phyloP scores from a whole-genome alignment of 768 basidiomycete genomes.

The Tricholomella constricta region DNA sequence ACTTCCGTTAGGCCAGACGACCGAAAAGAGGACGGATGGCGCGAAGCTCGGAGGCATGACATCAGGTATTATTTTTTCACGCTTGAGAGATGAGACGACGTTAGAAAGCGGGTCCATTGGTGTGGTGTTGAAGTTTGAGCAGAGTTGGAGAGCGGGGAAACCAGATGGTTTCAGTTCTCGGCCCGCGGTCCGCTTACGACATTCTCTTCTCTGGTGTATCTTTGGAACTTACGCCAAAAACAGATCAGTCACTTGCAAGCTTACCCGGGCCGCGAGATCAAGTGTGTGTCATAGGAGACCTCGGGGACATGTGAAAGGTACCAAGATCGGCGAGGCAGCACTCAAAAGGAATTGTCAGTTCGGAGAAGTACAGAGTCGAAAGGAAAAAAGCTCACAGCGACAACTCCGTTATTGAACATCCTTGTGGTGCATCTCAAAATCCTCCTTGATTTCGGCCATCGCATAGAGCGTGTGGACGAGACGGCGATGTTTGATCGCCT shows the following conservation, averaged over 20 bases:
- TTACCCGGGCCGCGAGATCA: too few relatives aligned
- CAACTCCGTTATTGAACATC: not conserved
- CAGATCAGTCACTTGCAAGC: too few relatives aligned
- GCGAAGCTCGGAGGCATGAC: constrained; percentile 40
- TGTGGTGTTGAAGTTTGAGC: too few relatives aligned
- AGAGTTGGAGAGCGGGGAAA: too few relatives aligned
- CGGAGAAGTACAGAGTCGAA: not conserved
- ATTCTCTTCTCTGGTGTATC: too few relatives aligned
- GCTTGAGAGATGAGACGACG: constrained; percentile 35
- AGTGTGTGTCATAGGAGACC: too few relatives aligned
- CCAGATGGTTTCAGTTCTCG: too few relatives aligned
- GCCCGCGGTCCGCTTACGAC: too few relatives aligned
- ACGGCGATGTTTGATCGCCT: constrained; percentile 50
- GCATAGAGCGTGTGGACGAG: constrained; percentile 60
- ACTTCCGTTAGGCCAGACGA: constrained; percentile 42
- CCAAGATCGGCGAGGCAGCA: too few relatives aligned
- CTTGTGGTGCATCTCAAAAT: constrained; percentile 35
- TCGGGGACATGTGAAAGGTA: too few relatives aligned
- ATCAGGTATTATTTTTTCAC: constrained; percentile 46
- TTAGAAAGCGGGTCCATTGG: constrained; percentile 33
- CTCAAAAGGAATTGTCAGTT: too few relatives aligned
- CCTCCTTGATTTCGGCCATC: constrained; percentile 58
- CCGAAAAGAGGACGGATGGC: constrained; percentile 45
- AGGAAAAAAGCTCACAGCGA: not conserved
- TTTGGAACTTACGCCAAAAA: too few relatives aligned